Conservation (phyloP, 148 eudicot species). For the Simmondsia chinensis region DNA sequence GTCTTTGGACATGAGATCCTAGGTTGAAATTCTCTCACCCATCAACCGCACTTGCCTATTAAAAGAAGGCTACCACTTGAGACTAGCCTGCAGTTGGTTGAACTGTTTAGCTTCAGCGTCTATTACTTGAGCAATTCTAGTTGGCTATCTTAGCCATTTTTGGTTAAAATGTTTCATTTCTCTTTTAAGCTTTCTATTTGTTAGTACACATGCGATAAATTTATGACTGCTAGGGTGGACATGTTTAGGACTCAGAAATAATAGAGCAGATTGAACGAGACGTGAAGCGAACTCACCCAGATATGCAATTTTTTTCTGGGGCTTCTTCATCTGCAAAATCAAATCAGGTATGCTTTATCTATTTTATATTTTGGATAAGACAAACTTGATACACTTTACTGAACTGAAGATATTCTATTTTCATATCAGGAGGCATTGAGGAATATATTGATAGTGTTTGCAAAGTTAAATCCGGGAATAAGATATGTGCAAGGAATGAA, state of each 20-base stretch:
- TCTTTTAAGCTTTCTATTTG: too few species aligned
- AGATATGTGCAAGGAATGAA: slow-evolving; percentile 99
- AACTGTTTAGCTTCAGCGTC: too few species aligned
- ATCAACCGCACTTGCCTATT: too few species aligned
- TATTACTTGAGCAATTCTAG: too few species aligned
- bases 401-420: slow-evolving; percentile 10
- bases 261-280: slow-evolving; percentile 96
- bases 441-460: slow-evolving; percentile 80
- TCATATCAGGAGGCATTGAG: slow-evolving; percentile 65
- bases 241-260: slow-evolving; percentile 79
- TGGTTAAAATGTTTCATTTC: too few species aligned
- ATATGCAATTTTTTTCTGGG: slow-evolving; percentile 81
- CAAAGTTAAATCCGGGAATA: slow-evolving; percentile 96
- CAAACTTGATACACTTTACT: background rate
- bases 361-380: background rate
- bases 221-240: too few species aligned
- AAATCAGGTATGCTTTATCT: slow-evolving; percentile 49
- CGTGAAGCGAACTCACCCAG: slow-evolving; percentile 98
- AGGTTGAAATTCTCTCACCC: too few species aligned
- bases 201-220: too few species aligned
- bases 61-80: too few species aligned
- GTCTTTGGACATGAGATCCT: too few species aligned
- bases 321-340: slow-evolving; percentile 57
- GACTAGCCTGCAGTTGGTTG: too few species aligned
- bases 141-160: too few species aligned